Evolutionary conservation across 2,329 filamentous ascomycete genomes (phyloP), one percentile per base, ranked within the genome.

Genomic region (Dothiorella sarmentorum): DNA sequence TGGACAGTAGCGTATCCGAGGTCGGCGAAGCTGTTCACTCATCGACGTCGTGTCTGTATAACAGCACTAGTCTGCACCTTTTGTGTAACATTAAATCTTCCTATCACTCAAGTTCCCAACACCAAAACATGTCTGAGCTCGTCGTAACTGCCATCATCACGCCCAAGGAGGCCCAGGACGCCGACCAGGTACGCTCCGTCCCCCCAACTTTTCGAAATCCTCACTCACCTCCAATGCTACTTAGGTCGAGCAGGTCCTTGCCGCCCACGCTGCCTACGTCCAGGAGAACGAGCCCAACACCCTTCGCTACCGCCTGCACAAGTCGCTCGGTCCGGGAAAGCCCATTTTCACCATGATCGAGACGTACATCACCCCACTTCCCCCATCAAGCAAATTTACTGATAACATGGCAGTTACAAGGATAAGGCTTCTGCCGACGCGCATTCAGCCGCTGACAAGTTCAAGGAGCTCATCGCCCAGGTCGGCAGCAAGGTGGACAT

Each of bases 181-280:
- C 65, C 26, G 67, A 70, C 44, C 62, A 69, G 45, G 70, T 71
- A 64, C 13, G 60, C 49, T 35, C 38, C 20, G 29, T 29, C 20
- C 27, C n/a, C 13, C n/a, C 33, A 13, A 20, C 15, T 11, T 15
- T 33, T 27, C 15, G 9, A 15, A 10, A 17, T 20, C 18, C 18
- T 38, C 7, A 10, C 26, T 45, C 4, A 45, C 29, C n/a, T 18
- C 15, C n/a, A 38, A 3, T 29, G 18, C 20, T 20, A n/a, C n/a
- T n/a, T n/a, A 73, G 71, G 63, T 73, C 11, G 65, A 71, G 57
- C 65, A 71, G 31, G 63, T 72, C 1, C 66, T 73, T 22, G 44
- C 42, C 4, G 56, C 51, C 2, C 63, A 67, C 2, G 67, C 68
- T 1, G 59, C 63, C 44, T 52, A 60, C 15, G 70, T 71, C 11